Base-by-base conservation (phyloP, 495 filamentous ascomycete genomes). In the Penicillium simplicissimum region DNA sequence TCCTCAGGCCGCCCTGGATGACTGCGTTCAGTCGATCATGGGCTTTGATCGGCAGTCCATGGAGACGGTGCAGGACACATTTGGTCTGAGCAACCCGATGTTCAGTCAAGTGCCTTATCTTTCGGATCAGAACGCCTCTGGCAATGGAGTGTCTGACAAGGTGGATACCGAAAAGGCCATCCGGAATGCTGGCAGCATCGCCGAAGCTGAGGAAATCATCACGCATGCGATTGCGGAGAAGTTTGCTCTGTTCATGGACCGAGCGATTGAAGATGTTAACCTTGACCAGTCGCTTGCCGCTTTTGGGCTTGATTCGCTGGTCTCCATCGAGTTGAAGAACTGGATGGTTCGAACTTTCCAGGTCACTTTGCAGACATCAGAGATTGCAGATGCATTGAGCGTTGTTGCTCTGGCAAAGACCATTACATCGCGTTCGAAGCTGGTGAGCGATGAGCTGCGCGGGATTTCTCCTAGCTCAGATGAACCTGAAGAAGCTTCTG, bases 51-150 rank as follows among this genome's bases (percentile, higher is more conserved):
- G 48, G 17, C 14, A 52, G 25, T 52, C 48, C 4, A 52, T 52
- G 48, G 48, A 52, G 48, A 52, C 48, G 8, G 48, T 52, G 0
- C 48, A 52, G 28, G 48, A 52, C 14, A 52, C 25, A 8, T 52
- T 52, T 11, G 48, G 48, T 17, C 48, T 52, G 13, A 52, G 31
- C 13, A 52, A 52, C 14, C 48, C 48, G 8, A 52, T 33, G 48
- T 52, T 52, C 48, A 52, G 48, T 34, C 48, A 52, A 52, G 48
- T 52, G 23, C 48, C 48, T 34, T 52, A 52, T 34, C 48, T 52
- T 8, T 52, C 48, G 28, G 28, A 52, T 34, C 25, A 34, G 8
- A 52, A 28, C 14, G n/a, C 14, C 7, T 52, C 48, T 19, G 14
- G 48, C 3, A 14, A 34, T 34, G 48, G 25, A 0, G 23, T 28